phyloP scores from a whole-genome alignment of 2,329 filamentous ascomycete genomes.

The Pyrenochaeta sp. region DNA sequence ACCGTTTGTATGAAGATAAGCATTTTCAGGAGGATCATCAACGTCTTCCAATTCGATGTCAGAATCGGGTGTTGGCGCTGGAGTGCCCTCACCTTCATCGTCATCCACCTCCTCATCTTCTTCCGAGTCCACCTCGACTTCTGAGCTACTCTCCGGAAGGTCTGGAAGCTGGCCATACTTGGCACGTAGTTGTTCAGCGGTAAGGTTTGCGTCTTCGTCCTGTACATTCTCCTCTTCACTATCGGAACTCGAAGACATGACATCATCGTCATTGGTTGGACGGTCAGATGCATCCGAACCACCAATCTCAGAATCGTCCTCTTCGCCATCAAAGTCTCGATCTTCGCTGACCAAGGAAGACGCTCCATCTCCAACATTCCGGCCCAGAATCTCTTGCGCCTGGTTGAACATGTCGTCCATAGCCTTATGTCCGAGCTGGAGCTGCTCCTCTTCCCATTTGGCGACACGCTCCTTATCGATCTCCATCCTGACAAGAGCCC shows the following conservation, averaged over 20 bases:
- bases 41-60: constrained; percentile 37
- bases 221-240: constrained; percentile 52
- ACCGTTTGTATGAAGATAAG: constrained; percentile 30
- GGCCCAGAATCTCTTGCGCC: constrained; percentile 61
- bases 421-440: constrained; percentile 65
- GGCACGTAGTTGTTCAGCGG: constrained; percentile 71
- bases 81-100: constrained; percentile 30
- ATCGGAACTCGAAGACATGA: constrained; percentile 46
- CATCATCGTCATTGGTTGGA: constrained; percentile 54
- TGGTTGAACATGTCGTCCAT: constrained; percentile 77
- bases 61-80: constrained; percentile 41
- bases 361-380: constrained; percentile 46
- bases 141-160: constrained; percentile 44
- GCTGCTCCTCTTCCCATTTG: constrained; percentile 69
- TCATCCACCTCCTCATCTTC: constrained; percentile 46
- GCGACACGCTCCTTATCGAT: constrained; percentile 65
- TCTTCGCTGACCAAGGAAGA: constrained; percentile 51
- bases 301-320: constrained; percentile 54
- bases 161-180: constrained; percentile 74
- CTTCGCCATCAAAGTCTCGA: constrained; percentile 47
- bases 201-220: constrained; percentile 70
- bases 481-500: constrained; percentile 66
- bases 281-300: constrained; percentile 42
- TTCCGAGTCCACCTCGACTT: constrained; percentile 40
- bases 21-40: constrained; percentile 17